A percentile compares a stretch with the other conserved stretches of the same genome.
Conservation (phyloP, 2,329 filamentous ascomycete genomes). For the Fonsecaea erecta region DNA sequence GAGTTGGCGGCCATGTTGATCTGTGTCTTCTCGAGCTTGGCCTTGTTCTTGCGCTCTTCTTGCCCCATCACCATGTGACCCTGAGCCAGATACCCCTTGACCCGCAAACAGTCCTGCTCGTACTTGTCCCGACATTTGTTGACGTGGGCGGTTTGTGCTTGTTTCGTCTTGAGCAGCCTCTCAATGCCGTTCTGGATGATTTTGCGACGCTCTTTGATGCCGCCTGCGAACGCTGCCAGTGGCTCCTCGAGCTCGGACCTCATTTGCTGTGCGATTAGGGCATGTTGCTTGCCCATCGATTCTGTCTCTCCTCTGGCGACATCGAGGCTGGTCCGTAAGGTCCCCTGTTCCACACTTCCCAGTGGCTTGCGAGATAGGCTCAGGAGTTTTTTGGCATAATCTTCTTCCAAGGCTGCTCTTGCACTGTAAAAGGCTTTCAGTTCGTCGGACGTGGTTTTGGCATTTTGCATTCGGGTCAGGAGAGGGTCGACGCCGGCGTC, state of each 20-base stretch:
- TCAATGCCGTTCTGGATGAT: slow-evolving; percentile 94
- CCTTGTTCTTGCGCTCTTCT: slow-evolving; percentile 98
- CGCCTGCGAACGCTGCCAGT: slow-evolving; percentile 84
- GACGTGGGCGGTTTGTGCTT: slow-evolving; percentile 84
- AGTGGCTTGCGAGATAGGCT: slow-evolving; percentile 85
- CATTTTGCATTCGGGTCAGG: slow-evolving; percentile 89
- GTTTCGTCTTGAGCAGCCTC: slow-evolving; percentile 89
- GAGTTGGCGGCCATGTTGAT: slow-evolving; percentile 91
- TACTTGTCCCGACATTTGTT: slow-evolving; percentile 97
- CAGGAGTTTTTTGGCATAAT: slow-evolving; percentile 88
- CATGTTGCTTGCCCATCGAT: slow-evolving; percentile 90
- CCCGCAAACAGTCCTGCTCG: slow-evolving; percentile 96
- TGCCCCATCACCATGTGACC: slow-evolving; percentile 99
- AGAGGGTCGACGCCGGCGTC: slow-evolving; percentile 93
- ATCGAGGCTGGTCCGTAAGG: slow-evolving; percentile 81
- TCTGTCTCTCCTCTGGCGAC: slow-evolving; percentile 87
- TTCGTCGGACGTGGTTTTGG: slow-evolving; percentile 94
- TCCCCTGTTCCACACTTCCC: slow-evolving; percentile 84
- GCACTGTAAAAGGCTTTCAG: slow-evolving; percentile 88
- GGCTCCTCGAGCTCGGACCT: slow-evolving; percentile 95
- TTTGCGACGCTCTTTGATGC: slow-evolving; percentile 95
- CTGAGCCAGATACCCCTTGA: slow-evolving; percentile 97
- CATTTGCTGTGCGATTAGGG: slow-evolving; percentile 89
- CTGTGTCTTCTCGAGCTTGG: slow-evolving; percentile 97
- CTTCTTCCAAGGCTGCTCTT: slow-evolving; percentile 92